Conservation (phyloP, 1,139 yeast genomes). For the Candida pseudocylindracea region DNA sequence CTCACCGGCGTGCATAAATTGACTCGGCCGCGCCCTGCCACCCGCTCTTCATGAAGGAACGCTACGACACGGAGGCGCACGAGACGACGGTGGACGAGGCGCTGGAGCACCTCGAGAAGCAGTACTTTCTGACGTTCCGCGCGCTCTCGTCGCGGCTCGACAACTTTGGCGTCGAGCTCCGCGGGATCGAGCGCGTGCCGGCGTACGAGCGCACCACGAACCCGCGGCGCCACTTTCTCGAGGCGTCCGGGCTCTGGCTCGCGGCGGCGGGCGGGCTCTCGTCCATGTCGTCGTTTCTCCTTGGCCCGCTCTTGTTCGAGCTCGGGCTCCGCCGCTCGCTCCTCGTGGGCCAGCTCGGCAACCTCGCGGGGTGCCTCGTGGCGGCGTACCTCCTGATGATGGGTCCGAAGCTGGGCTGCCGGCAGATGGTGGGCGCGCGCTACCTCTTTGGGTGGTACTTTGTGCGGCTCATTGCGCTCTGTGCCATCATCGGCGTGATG, state of each 20-base stretch:
- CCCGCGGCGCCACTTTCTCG: constrained; percentile 22
- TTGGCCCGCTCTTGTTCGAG: constrained; percentile 51
- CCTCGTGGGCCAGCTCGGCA: constrained; percentile 37
- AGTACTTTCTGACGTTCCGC: constrained; percentile 10
- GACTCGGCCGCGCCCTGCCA: not conserved
- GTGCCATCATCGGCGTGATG: constrained; percentile 50
- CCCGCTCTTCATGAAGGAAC: constrained; percentile 1
- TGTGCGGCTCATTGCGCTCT: constrained; percentile 48
- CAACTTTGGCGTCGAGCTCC: constrained; percentile 39
- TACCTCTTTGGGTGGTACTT: constrained; percentile 71
- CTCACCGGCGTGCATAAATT: not conserved
- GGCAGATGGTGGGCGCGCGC: constrained; percentile 72
- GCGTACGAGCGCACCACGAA: constrained; percentile 46
- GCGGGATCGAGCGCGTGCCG: constrained; percentile 62
- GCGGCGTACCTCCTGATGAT: constrained; percentile 67
- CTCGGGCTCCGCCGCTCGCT: constrained; percentile 43
- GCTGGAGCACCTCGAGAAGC: constrained; percentile 21
- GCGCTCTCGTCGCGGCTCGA: constrained; percentile 7
- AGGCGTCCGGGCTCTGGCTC: constrained; percentile 59
- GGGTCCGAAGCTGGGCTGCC: constrained; percentile 77
- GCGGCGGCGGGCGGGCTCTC: constrained; percentile 73
- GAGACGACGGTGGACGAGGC: constrained; percentile 8
- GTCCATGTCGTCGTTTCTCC: constrained; percentile 60
- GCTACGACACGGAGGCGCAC: constrained; percentile 8
- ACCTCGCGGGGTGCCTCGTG: constrained; percentile 41